A percentile compares a stretch with the other conserved stretches of the same genome.
phyloP scores from a whole-genome alignment of 345 rosid genomes.

The Gossypium turneri region DNA sequence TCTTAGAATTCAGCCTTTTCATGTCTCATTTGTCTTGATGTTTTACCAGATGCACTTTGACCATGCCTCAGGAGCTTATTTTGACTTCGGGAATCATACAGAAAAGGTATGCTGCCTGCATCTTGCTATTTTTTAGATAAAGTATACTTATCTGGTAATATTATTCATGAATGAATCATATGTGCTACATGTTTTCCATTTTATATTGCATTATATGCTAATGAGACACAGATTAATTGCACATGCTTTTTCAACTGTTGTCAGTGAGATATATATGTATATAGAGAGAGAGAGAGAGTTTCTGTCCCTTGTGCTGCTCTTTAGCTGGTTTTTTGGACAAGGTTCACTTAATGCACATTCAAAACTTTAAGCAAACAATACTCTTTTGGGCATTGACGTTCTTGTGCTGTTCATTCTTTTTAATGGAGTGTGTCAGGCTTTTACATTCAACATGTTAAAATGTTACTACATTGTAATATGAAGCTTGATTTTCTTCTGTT shows the following conservation, averaged over 20 bases:
- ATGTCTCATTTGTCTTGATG: slow-evolving; percentile 4
- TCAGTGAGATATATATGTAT: neutral
- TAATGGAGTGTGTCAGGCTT: neutral
- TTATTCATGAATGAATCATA: neutral
- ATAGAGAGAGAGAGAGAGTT: neutral
- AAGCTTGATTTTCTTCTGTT: neutral
- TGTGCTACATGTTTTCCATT: neutral
- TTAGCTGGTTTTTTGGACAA: neutral
- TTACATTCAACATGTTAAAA: neutral
- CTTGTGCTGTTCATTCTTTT: neutral
- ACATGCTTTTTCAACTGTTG: neutral
- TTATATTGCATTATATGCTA: neutral
- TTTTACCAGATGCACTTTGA: slow-evolving; percentile 79
- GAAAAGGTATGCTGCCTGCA: slow-evolving; percentile 54
- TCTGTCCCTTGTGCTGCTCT: neutral
- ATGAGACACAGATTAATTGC: neutral
- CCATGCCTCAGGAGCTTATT: slow-evolving; percentile 67
- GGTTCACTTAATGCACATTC: neutral
- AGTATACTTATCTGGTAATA: neutral
- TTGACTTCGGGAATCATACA: slow-evolving; percentile 89
- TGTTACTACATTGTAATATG: neutral
- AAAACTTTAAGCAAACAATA: neutral
- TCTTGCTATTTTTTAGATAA: neutral
- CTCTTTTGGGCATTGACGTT: slow-evolving; percentile 1
- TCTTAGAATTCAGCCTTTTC: neutral